Evolutionary conservation across 129 eudicot species (phyloP).

Genomic region (Flaveria linearis): DNA sequence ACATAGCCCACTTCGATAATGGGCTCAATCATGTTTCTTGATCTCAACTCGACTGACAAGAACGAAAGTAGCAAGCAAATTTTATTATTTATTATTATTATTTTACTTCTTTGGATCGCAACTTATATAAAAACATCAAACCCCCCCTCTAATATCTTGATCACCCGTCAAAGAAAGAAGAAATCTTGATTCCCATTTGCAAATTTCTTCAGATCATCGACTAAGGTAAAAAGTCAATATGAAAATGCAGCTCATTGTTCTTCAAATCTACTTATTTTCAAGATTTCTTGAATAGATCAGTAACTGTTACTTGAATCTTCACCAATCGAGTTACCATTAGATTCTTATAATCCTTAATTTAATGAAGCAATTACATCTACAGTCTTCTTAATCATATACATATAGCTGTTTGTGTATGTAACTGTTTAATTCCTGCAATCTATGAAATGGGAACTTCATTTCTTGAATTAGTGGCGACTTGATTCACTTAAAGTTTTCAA

Average conservation of each 20-base stretch:
- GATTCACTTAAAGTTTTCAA: conserved; percentile 23
- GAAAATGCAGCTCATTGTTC: conserved; percentile 8
- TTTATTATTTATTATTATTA: neutral
- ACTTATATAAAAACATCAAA: conserved; percentile 4
- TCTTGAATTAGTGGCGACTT: conserved; percentile 26
- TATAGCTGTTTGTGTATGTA: neutral
- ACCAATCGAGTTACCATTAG: conserved; percentile 8
- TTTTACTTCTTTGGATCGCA: conserved; percentile 22
- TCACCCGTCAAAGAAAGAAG: conserved; percentile 24
- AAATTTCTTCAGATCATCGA: neutral
- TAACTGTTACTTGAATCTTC: conserved; percentile 14
- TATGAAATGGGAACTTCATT: conserved; percentile 10
- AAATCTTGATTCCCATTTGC: conserved; percentile 27
- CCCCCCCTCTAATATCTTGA: conserved; percentile 31
- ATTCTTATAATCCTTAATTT: conserved; percentile 5
- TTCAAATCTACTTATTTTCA: conserved; percentile 15
- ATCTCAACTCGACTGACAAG: conserved; percentile 14
- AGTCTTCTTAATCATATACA: neutral
- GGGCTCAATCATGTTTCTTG: conserved; percentile 30
- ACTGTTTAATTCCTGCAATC: conserved; percentile 16
- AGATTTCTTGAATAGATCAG: conserved; percentile 14
- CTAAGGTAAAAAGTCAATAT: conserved; percentile 31
- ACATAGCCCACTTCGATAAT: conserved; percentile 33
- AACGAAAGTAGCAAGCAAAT: conserved; percentile 1
- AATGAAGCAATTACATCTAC: neutral